These are phyloP conservation scores for Xylariaceae sp. DNA, from an alignment of 2,329 filamentous ascomycete species.

Conservation along the genomic window DNA sequence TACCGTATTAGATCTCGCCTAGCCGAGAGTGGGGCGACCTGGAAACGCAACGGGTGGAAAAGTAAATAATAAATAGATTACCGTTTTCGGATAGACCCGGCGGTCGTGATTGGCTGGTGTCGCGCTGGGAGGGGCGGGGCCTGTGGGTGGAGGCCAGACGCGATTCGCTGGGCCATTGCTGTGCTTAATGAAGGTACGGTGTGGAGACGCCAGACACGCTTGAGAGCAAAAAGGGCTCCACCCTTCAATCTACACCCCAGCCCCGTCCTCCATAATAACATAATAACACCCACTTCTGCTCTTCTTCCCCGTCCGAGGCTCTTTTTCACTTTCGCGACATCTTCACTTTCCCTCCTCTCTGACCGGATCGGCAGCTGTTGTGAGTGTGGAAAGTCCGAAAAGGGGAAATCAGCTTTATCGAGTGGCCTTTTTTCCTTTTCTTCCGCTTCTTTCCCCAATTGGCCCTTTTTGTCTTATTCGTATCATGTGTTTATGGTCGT, in stretches of 20 bases:
- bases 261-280: slow-evolving; percentile 16
- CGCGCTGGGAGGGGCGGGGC: slow-evolving; percentile 11
- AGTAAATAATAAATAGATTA: slow-evolving; percentile 30
- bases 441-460: neutral
- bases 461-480: slow-evolving; percentile 4
- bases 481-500: slow-evolving; percentile 26
- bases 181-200: slow-evolving; percentile 19
- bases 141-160: slow-evolving; percentile 16
- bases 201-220: slow-evolving; percentile 24
- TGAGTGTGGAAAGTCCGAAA: slow-evolving; percentile 2
- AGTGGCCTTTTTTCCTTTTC: slow-evolving; percentile 7
- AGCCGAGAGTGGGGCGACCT: slow-evolving; percentile 18
- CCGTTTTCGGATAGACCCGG: slow-evolving; percentile 25
- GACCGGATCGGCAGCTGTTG: neutral
- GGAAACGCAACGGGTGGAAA: slow-evolving; percentile 20
- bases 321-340: slow-evolving; percentile 11
- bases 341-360: neutral
- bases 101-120: slow-evolving; percentile 25
- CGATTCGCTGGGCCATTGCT: slow-evolving; percentile 11
- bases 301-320: slow-evolving; percentile 13
- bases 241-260: slow-evolving; percentile 18
- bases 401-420: neutral
- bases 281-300: slow-evolving; percentile 21
- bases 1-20: neutral
- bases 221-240: slow-evolving; percentile 11